Evolutionary conservation across 345 rosid species (phyloP), one percentile per base, ranked within the genome.

Genomic region (Carallia brachiata): DNA sequence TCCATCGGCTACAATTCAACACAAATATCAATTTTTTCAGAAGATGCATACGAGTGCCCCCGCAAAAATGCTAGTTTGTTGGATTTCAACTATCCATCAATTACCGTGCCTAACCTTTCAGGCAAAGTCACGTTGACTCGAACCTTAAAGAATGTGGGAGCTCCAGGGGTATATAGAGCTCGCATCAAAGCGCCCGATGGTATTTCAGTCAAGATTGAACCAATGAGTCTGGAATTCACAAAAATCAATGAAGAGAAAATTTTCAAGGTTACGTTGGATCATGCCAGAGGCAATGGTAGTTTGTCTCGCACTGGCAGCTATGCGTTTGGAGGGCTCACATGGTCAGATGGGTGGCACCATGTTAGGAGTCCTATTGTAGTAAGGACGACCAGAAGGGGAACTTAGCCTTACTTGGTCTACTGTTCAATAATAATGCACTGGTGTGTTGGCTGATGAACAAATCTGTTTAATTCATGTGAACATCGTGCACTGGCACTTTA

Each of bases 21-120:
- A 16, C 70, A 69, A 52, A 27, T 69, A 8, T 39, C 61, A 52
- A 9, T 28, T 5, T 63, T 75, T 69, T 75, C 65, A 4, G 61
- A 73, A 9, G 10, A 16, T 28, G 1, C 61, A 15, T 69, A 58
- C 62, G 50, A 16, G 8, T 69, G 78, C 54, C 78, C 61, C 6
- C 15, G 70, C 7, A 52, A 28, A 30, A 34, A 61, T 5, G 64
- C 47, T 6, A 58, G 34, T 17, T 10, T 75, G 1, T 19, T 57
- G 8, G 36, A 59, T 34, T 65, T 75, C 62, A 75, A 75, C 61
- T 63, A 75, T 37, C 78, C 78, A 19, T 64, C 78, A 1, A 70
- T 75, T 13, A 63, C 78, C 0, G 74, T 75, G 16, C 78, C 73
- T 4, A 52, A 64, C 50, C 30, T 75, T 19, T 53, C 63, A 4